These are phyloP conservation scores for Reticulomyxa filosa DNA, from an alignment of 78 protist genomes.

Conservation along the genomic window DNA sequence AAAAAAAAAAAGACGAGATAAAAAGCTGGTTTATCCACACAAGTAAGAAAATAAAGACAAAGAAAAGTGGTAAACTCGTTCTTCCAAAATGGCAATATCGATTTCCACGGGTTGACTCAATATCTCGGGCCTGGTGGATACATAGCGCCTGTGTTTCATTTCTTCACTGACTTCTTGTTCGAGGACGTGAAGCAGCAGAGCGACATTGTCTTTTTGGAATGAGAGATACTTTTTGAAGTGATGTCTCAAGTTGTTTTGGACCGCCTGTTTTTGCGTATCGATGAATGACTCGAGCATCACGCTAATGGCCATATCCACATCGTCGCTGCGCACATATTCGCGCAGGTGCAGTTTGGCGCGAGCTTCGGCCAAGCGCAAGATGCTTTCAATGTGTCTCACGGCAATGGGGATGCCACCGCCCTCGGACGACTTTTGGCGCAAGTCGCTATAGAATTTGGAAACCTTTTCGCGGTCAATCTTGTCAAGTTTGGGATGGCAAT, in stretches of 20 bases:
- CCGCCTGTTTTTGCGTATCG: slow-evolving; percentile 44
- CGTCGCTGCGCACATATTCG: slow-evolving; percentile 45
- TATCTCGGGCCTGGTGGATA: not conserved
- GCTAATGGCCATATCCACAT: slow-evolving; percentile 71
- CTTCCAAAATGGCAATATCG: not conserved
- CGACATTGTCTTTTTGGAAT: slow-evolving; percentile 42
- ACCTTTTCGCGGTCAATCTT: slow-evolving; percentile 9
- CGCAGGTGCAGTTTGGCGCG: slow-evolving; percentile 86
- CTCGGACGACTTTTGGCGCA: slow-evolving; percentile 46
- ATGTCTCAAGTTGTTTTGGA: not conserved
- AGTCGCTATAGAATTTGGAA: slow-evolving; percentile 25
- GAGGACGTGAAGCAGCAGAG: slow-evolving; percentile 40
- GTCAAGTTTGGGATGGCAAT: slow-evolving; percentile 1
- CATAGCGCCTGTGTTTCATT: slow-evolving; percentile 1
- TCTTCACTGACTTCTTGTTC: not conserved
- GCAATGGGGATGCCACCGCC: slow-evolving; percentile 69
- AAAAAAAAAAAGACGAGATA: too few species aligned
- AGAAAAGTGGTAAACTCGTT: slow-evolving; percentile 25
- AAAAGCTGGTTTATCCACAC: not conserved
- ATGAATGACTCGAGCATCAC: slow-evolving; percentile 66
- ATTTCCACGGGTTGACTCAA: not conserved
- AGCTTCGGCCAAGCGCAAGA: slow-evolving; percentile 84
- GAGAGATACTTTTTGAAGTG: slow-evolving; percentile 33
- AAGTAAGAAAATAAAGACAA: not conserved
- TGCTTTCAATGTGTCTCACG: slow-evolving; percentile 78